A percentile compares a stretch with the other conserved stretches of the same genome.
Evolutionary conservation across 371 early-diverging fungal genomes (phyloP).

Genomic region (Capillidium heterosporum): DNA sequence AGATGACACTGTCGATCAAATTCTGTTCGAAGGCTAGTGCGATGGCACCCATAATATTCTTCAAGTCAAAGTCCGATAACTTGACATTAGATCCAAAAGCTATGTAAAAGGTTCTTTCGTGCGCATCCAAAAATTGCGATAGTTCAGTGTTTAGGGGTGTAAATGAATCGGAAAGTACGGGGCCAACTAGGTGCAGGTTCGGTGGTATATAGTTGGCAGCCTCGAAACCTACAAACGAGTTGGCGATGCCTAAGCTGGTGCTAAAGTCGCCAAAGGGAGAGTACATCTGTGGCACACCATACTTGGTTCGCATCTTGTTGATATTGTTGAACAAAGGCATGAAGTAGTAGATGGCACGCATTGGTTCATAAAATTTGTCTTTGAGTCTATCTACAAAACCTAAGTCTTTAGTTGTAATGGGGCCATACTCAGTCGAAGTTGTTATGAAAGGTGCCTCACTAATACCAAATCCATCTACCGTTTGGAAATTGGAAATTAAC

Average conservation of each 20-base stretch:
- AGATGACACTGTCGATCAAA: slow-evolving; percentile 4
- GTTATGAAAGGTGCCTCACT: neutral
- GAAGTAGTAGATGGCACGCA: neutral
- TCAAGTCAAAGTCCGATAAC: neutral
- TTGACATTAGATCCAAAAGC: slow-evolving; percentile 1
- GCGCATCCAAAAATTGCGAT: neutral
- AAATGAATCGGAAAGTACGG: neutral
- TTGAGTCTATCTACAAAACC: neutral
- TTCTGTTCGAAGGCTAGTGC: neutral
- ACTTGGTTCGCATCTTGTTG: neutral
- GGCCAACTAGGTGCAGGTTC: neutral
- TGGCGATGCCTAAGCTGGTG: neutral
- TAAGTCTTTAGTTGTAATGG: neutral
- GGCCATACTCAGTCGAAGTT: neutral
- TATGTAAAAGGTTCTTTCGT: neutral
- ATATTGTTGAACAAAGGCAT: neutral
- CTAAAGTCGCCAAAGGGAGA: neutral
- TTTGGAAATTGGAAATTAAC: neutral
- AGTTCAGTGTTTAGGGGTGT: neutral
- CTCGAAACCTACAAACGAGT: neutral
- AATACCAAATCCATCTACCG: too few species aligned
- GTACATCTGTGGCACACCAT: neutral
- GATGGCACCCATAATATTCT: neutral
- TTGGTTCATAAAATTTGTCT: neutral
- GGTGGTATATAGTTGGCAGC: neutral